Base-by-base conservation (phyloP, 148 eudicot genomes). In the Arctostaphylos glauca region DNA sequence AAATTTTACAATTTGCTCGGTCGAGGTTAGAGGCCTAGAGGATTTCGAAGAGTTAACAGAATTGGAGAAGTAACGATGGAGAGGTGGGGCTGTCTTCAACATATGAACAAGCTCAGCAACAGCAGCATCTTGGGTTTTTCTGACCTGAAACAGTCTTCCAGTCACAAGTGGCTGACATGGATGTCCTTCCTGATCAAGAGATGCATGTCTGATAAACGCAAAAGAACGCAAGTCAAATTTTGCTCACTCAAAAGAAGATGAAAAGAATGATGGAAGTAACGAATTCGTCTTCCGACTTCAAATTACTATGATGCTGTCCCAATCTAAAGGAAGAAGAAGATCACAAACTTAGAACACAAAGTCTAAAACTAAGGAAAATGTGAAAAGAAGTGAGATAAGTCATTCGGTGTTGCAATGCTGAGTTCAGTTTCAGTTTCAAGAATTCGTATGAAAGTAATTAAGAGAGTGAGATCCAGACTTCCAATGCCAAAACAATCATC, bases 61-160 rank as follows among this genome's bases (percentile, higher is more conserved):
- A 72, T 13, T 49, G 47, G 73, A 56, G 55, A 49, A 47, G 41
- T 88, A 89, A 74, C 84, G 89, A 47, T 82, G 84, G 43, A 91
- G 94, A 74, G 92, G 90, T 23, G 90, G 91, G 66, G 91, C 92
- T 86, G 84, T 92, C 59, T 89, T 85, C 86, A 92, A 82, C 92
- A 92, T 86, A 18, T 82, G 82, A 21, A 23, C 0, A 76, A 90
- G 86, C 60, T 90, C 91, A 81, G 90, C 91, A 79, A 90, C 86
- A 13, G 84, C 90, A 21, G 94, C 88, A 60, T 88, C 87, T 68
- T 87, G 90, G 74, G 94, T 89, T 86, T 82, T 91, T 67, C 84
- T 86, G 76, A 55, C 81, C 55, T 80, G 84, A 21, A 62, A 81
- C 23, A 84, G 68, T 53, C 90, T 86, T 78, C 86, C 88, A 21